A percentile compares a stretch with the other conserved stretches of the same genome.
Evolutionary conservation across 805 yeast genomes (phyloP).

Genomic region (Nakazawaea pomicola): DNA sequence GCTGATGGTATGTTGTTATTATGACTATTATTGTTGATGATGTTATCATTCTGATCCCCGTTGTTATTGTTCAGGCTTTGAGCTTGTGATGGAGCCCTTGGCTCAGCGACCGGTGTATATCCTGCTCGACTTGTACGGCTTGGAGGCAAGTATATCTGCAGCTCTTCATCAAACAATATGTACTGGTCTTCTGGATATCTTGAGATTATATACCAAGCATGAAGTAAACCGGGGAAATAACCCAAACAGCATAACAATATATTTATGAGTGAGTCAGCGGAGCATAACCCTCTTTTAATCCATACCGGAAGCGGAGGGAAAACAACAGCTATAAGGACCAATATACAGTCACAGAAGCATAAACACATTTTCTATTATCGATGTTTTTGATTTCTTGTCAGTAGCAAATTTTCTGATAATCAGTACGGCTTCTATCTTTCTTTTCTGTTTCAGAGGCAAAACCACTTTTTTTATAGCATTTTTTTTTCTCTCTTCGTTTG

Average conservation of each 20-base stretch:
- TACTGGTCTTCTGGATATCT: constrained; percentile 35
- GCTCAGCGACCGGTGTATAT: constrained; percentile 13
- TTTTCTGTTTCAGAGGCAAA: background rate
- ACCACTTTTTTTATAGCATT: background rate
- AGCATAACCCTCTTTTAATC: constrained; percentile 65
- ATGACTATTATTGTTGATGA: constrained; percentile 15
- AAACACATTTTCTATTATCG: constrained; percentile 22
- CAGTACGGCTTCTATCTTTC: background rate
- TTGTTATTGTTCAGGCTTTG: too few relatives aligned
- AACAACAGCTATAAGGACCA: constrained; percentile 64
- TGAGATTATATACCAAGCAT: constrained; percentile 61
- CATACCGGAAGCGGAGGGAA: constrained; percentile 80
- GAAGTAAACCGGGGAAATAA: constrained; percentile 66
- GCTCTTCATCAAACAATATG: constrained; percentile 14
- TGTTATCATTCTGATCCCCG: background rate
- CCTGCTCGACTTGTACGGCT: background rate
- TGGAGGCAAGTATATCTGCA: constrained; percentile 10
- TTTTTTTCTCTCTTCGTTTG: background rate
- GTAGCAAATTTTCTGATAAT: too few relatives aligned
- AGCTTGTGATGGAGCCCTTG: constrained; percentile 19
- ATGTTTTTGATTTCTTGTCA: too few relatives aligned
- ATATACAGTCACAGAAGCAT: constrained; percentile 52
- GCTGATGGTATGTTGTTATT: constrained; percentile 13
- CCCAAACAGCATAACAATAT: constrained; percentile 57
- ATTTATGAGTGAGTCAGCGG: constrained; percentile 67